Evolutionary conservation across 2,329 filamentous ascomycete genomes (phyloP), one percentile per base, ranked within the genome.

Genomic region (Proliferodiscus dingleyae): DNA sequence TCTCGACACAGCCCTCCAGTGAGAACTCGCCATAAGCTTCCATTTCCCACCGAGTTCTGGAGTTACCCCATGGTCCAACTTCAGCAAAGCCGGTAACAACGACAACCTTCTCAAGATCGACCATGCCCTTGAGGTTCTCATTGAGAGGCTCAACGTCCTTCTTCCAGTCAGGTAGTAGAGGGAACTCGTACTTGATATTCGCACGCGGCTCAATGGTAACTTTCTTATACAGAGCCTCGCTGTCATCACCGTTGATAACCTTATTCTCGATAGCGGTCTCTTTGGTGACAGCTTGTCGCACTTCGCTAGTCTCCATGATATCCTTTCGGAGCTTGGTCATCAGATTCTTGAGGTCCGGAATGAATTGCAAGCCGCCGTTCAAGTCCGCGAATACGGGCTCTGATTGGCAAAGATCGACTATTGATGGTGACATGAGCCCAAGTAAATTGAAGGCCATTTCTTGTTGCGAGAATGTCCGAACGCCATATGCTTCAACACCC

Each of bases 371-470:
- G 57, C 93, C 94, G 64, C 94, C 93, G 71, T 98, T 98, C 42
- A 98, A 76, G 69, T 98, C 93, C 52, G 93, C 93, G 69, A 93
- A 97, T 49, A 98, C 89, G 9, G 93, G 94, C 71, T 97, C 89
- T 36, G 80, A 75, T 72, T 98, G 93, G 76, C 93, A 98, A 34
- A 98, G 80, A 64, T 98, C 89, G 57, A 95, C 90, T 60, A 98
- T 87, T 22, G 84, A 79, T 29, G 93, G 90, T 1, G 90, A 87
- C 93, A 98, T 95, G 43, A 98, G 80, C 57, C 93, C 91, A 36
- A 98, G 80, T 56, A 98, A 71, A 71, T 98, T 98, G 77, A 98
- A 98, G 13, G 93, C 93, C 93, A 98, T 98, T 70, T 98, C 93
- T 66, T 95, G 89, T 71, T 97, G 93, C 8, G 91, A 97, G 76